Evolutionary conservation across 768 basidiomycete species (phyloP).

Genomic region (Mycena chlorophos): DNA sequence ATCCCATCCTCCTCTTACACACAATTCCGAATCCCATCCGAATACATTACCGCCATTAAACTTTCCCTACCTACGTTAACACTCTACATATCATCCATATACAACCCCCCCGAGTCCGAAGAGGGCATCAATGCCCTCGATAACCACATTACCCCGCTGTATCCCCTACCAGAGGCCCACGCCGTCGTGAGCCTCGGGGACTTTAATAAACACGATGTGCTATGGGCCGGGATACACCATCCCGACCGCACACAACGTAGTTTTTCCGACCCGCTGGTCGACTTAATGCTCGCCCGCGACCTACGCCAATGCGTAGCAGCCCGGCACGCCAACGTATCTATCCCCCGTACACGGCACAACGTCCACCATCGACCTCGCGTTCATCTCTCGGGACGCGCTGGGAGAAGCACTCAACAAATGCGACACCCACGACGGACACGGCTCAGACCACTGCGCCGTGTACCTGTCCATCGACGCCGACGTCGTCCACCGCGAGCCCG

Average conservation of each 20-base stretch:
- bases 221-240: slow-evolving; percentile 6
- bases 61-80: background rate
- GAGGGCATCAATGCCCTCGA: background rate
- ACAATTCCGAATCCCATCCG: background rate
- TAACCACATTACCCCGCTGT: background rate
- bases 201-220: slow-evolving; percentile 15
- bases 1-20: background rate
- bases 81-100: slow-evolving; percentile 3
- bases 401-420: slow-evolving; percentile 7
- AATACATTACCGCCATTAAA: background rate
- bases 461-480: background rate
- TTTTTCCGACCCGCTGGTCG: background rate
- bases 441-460: slow-evolving; percentile 9
- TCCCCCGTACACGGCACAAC: background rate
- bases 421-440: background rate
- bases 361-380: slow-evolving; percentile 16
- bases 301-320: slow-evolving; percentile 5
- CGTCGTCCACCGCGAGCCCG: background rate
- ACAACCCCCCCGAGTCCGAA: slow-evolving; percentile 1
- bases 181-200: slow-evolving; percentile 2
- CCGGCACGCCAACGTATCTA: slow-evolving; percentile 8
- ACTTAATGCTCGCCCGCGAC: background rate
- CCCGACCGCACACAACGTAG: background rate
- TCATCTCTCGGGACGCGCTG: background rate
- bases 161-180: slow-evolving; percentile 1